phyloP scores from a whole-genome alignment of 441 rosid species.

The Erodium texanum region DNA sequence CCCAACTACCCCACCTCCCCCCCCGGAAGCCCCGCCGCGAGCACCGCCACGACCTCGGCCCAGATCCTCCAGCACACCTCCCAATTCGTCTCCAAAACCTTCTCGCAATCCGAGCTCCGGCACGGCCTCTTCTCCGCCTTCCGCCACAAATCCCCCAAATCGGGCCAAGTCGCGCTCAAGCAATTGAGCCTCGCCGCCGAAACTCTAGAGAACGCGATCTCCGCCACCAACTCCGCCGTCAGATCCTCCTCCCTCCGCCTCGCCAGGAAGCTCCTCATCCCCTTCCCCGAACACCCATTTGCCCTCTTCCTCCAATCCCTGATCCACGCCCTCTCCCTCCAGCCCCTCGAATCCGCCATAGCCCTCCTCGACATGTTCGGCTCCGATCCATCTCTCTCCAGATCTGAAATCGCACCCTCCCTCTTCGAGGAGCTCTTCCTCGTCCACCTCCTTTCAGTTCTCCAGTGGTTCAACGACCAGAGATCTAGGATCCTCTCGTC shows the following conservation, averaged over 20 bases:
- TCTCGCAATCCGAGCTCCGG: slow-evolving; percentile 24
- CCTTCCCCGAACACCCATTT: slow-evolving; percentile 27
- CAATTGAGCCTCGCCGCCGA: slow-evolving; percentile 33
- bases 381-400: slow-evolving; percentile 37
- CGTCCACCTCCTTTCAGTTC: slow-evolving; percentile 43
- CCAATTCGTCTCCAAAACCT: slow-evolving; percentile 12
- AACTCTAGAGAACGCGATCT: slow-evolving; percentile 42
- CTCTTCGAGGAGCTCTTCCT: slow-evolving; percentile 49
- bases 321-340: slow-evolving; percentile 29
- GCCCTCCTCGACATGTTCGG: slow-evolving; percentile 31
- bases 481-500: slow-evolving; percentile 32
- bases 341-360: slow-evolving; percentile 33
- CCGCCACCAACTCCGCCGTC: slow-evolving; percentile 20
- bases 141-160: slow-evolving; percentile 18
- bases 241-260: slow-evolving; percentile 43
- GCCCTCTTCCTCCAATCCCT: slow-evolving; percentile 48
- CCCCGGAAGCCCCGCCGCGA: no score
- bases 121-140: slow-evolving; percentile 30
- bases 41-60: not conserved
- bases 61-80: slow-evolving; percentile 18
- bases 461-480: slow-evolving; percentile 35
- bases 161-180: slow-evolving; percentile 25
- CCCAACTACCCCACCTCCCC: no score
- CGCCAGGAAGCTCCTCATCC: slow-evolving; percentile 39
- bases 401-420: slow-evolving; percentile 41